Percentiles rank a stretch among this genome's conserved stretches.
Evolutionary conservation across 768 basidiomycete species (phyloP).

Genomic region (Suillus weaverae): DNA sequence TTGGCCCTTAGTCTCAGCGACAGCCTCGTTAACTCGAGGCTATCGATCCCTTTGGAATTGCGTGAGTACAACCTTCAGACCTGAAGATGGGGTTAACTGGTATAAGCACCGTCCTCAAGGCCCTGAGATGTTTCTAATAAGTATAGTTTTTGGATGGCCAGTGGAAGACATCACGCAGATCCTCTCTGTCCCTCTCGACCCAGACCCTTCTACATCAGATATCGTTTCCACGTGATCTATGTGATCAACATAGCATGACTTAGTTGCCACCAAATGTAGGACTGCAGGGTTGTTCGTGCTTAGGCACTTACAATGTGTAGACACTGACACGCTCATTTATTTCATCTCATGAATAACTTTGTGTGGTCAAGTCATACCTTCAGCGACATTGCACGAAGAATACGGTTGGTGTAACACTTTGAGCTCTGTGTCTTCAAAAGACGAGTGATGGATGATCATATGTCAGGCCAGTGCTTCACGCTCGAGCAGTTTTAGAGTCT

Average conservation of each 20-base stretch:
- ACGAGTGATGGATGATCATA: too few relatives aligned
- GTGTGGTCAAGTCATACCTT: neutral
- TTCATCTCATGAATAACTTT: neutral
- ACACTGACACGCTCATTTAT: neutral
- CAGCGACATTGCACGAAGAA: too few relatives aligned
- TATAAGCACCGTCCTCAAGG: neutral
- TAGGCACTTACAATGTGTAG: neutral
- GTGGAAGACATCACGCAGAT: conserved; percentile 97
- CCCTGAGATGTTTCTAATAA: neutral
- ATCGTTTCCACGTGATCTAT: conserved; percentile 93
- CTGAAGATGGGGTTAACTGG: conserved; percentile 8
- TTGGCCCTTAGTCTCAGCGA: too few relatives aligned
- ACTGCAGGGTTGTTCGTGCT: neutral
- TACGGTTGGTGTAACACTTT: too few relatives aligned
- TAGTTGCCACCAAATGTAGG: too few relatives aligned
- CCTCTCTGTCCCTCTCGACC: conserved; percentile 89
- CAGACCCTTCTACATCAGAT: conserved; percentile 79
- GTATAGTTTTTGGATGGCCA: conserved; percentile 29
- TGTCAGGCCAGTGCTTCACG: too few relatives aligned
- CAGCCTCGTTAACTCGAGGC: conserved; percentile 22
- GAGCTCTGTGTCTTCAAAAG: too few relatives aligned
- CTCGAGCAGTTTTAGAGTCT: conserved; percentile 25
- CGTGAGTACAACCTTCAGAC: conserved; percentile 19
- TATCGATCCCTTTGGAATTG: conserved; percentile 27
- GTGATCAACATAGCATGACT: conserved; percentile 77